Conservation (phyloP, 257 asterid species). For the Jacaranda mimosifolia region DNA sequence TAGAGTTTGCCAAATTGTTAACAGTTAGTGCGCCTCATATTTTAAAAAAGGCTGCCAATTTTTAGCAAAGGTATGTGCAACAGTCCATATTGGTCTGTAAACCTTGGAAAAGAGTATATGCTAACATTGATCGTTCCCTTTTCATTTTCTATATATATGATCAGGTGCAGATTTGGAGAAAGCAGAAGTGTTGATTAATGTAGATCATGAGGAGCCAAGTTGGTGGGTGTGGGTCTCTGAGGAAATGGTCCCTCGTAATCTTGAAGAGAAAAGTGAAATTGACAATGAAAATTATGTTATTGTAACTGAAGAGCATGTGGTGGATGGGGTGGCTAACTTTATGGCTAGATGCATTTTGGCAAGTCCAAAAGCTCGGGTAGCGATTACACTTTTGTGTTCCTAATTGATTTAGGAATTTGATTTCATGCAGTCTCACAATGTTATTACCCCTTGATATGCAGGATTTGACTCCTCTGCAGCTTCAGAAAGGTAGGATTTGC, state of each 20-base stretch:
- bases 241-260: slow-evolving; percentile 57
- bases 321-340: slow-evolving; percentile 90
- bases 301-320: slow-evolving; percentile 81
- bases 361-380: slow-evolving; percentile 67
- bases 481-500: slow-evolving; percentile 71
- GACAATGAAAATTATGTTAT: slow-evolving; percentile 81
- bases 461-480: slow-evolving; percentile 77
- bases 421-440: slow-evolving; percentile 29
- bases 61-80: not conserved
- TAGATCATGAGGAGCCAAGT: slow-evolving; percentile 80
- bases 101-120: not conserved
- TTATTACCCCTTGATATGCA: slow-evolving; percentile 51
- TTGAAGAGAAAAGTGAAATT: slow-evolving; percentile 78
- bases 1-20: not conserved
- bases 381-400: not conserved
- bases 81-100: not conserved
- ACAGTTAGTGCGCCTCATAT: not conserved
- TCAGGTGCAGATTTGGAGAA: slow-evolving; percentile 53
- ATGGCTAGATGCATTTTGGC: slow-evolving; percentile 90
- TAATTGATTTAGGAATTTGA: not conserved
- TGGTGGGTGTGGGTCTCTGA: slow-evolving; percentile 99
- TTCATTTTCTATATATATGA: slow-evolving; percentile 8
- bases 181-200: slow-evolving; percentile 59
- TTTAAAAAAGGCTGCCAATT: not conserved
- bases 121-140: not conserved